phyloP scores from a whole-genome alignment of 1,139 yeast species.

The Lodderomyces orthopsilosis region DNA sequence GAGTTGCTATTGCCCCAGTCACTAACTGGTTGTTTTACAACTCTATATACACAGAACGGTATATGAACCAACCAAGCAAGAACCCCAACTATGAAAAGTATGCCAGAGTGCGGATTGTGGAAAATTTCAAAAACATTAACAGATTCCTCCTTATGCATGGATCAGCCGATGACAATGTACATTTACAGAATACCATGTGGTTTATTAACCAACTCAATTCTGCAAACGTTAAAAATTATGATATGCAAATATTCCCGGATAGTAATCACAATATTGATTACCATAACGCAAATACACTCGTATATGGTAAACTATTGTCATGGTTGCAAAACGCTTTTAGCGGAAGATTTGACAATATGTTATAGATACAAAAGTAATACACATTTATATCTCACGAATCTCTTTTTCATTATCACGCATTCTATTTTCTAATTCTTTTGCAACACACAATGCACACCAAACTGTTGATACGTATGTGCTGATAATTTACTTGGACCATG shows the following conservation, averaged over 20 bases:
- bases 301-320: conserved; percentile 66
- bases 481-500: not conserved
- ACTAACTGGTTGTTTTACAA: conserved; percentile 76
- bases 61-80: conserved; percentile 67
- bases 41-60: conserved; percentile 83
- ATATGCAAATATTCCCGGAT: conserved; percentile 88
- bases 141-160: conserved; percentile 90
- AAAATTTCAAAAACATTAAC: conserved; percentile 43
- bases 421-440: not conserved
- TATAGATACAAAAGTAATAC: not conserved
- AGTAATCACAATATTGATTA: conserved; percentile 79
- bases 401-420: not conserved
- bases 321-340: conserved; percentile 73
- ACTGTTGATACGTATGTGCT: not conserved
- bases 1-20: conserved; percentile 83
- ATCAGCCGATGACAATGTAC: conserved; percentile 96
- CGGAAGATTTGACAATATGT: conserved; percentile 37
- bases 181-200: conserved; percentile 79
- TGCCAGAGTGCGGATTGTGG: conserved; percentile 47
- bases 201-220: conserved; percentile 69
- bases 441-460: conserved; percentile 3
- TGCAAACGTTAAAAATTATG: conserved; percentile 72
- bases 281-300: conserved; percentile 75
- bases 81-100: conserved; percentile 49
- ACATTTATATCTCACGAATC: not conserved